Percentiles rank a stretch among this genome's conserved stretches.
phyloP scores from a whole-genome alignment of 2,329 filamentous ascomycete species.

The Sclerotinia subarctica region DNA sequence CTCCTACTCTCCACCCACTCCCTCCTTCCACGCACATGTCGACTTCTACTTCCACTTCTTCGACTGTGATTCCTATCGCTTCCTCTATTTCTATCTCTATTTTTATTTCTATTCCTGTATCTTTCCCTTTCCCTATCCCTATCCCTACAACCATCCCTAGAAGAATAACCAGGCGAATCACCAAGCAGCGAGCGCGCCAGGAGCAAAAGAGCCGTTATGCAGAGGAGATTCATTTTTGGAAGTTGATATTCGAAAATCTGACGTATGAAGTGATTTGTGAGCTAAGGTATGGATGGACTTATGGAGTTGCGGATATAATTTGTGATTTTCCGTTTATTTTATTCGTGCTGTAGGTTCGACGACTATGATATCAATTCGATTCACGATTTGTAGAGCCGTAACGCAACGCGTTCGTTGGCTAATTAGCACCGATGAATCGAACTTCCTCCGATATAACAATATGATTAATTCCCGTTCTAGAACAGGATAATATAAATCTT shows the following conservation, averaged over 20 bases:
- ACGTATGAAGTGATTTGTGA: no score
- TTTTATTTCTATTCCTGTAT: not conserved
- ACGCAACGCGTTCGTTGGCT: not conserved
- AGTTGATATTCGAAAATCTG: no score
- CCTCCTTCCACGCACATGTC: not conserved
- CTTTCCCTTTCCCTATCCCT: not conserved
- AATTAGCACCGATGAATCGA: not conserved
- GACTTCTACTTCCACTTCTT: not conserved
- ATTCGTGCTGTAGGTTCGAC: not conserved
- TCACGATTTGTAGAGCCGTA: not conserved
- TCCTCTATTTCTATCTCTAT: no score
- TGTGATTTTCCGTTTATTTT: no score
- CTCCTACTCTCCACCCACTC: not conserved
- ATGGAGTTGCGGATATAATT: no score
- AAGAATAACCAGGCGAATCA: not conserved
- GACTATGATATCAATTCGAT: no score
- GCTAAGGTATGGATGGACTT: no score
- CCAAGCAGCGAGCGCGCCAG: not conserved
- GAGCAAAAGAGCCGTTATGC: not conserved
- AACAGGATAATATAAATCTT: not conserved
- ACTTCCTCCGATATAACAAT: not conserved
- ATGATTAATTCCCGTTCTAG: no score
- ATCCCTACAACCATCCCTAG: not conserved
- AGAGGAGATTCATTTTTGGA: not conserved
- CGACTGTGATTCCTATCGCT: not conserved